phyloP scores from a whole-genome alignment of 768 basidiomycete species.

The Termitomyces sp. region DNA sequence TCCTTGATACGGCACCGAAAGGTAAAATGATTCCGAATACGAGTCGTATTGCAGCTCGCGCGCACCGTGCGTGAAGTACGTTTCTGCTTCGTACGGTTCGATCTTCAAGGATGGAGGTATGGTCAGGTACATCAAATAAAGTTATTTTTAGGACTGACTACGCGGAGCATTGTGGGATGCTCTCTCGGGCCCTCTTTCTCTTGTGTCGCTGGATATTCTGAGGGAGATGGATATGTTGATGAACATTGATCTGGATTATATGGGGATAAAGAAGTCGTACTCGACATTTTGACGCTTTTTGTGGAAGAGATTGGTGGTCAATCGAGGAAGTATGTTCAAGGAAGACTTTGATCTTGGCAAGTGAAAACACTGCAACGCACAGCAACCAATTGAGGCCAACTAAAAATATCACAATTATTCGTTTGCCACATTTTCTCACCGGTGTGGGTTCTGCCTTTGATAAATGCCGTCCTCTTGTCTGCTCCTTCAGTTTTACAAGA shows the following conservation, averaged over 20 bases:
- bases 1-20: conserved; percentile 4
- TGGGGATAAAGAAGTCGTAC: background rate
- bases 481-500: background rate
- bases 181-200: background rate
- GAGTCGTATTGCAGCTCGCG: conserved; percentile 6
- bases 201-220: background rate
- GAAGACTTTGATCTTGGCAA: background rate
- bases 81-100: conserved; percentile 4
- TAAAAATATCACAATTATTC: background rate
- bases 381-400: background rate
- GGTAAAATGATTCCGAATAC: conserved; percentile 4
- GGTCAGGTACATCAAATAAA: background rate
- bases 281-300: background rate
- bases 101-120: background rate
- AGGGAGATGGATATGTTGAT: background rate
- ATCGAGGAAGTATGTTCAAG: background rate
- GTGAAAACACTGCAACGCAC: background rate
- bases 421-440: background rate
- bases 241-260: background rate
- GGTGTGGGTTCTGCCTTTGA: background rate
- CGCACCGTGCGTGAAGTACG: conserved; percentile 6
- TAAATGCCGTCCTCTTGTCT: background rate
- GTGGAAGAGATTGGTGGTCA: background rate
- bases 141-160: background rate
- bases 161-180: conserved; percentile 3